These are phyloP conservation scores for Roridomyces roridus DNA, from an alignment of 768 basidiomycete species.

Conservation along the genomic window DNA sequence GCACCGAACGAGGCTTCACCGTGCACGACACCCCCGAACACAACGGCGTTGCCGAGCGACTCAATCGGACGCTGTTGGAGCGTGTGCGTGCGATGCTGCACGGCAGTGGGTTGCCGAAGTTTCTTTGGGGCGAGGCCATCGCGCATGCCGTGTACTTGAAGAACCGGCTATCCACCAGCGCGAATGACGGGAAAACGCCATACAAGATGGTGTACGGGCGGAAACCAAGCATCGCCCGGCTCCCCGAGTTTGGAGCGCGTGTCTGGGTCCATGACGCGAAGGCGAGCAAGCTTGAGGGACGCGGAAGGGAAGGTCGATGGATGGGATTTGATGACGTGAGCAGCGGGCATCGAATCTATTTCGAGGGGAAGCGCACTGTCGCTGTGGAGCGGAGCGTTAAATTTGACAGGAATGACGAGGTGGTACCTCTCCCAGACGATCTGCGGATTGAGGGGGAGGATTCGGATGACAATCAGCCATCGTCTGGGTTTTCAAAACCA, in stretches of 20 bases:
- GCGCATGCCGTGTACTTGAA: slow-evolving; percentile 31
- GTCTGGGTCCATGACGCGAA: slow-evolving; percentile 28
- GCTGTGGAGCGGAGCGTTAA: slow-evolving; percentile 37
- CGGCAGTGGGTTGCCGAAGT: slow-evolving; percentile 29
- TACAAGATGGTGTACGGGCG: slow-evolving; percentile 24
- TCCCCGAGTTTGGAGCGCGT: slow-evolving; percentile 27
- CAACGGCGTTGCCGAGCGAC: slow-evolving; percentile 44
- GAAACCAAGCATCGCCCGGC: slow-evolving; percentile 26
- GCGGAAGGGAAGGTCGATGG: slow-evolving; percentile 35
- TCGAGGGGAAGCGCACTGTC: slow-evolving; percentile 28
- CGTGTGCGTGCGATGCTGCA: slow-evolving; percentile 36
- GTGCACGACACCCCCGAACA: slow-evolving; percentile 36
- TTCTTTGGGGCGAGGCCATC: slow-evolving; percentile 40
- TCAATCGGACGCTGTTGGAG: slow-evolving; percentile 38
- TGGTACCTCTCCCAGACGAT: slow-evolving; percentile 4
- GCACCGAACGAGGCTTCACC: slow-evolving; percentile 27
- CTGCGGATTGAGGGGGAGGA: slow-evolving; percentile 27
- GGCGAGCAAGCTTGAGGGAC: slow-evolving; percentile 32
- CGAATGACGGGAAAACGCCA: slow-evolving; percentile 24
- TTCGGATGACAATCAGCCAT: background rate
- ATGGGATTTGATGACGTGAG: slow-evolving; percentile 41
- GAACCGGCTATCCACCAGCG: slow-evolving; percentile 31
- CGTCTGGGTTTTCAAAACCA: slow-evolving; percentile 5
- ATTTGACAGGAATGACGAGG: slow-evolving; percentile 21
- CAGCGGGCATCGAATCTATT: slow-evolving; percentile 39